Evolutionary conservation across 2,329 filamentous ascomycete species (phyloP), one percentile per base, ranked within the genome.

Genomic region (Biscogniauxia mediterranea): DNA sequence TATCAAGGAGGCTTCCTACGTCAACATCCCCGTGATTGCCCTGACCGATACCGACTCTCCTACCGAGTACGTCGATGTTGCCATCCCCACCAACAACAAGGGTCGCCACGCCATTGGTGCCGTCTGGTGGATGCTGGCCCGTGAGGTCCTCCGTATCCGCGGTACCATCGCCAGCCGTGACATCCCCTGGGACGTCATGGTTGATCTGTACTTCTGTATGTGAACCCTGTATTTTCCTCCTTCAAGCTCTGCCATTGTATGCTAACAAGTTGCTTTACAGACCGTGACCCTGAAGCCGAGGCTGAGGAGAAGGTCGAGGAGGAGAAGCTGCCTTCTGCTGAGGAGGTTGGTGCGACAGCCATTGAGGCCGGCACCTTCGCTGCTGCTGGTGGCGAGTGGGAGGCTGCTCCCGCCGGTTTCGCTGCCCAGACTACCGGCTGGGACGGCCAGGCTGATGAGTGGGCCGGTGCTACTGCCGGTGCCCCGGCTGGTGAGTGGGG

Each of bases 61-160:
- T 77, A 98, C 95, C 81, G 94, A 99, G 85, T 99, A 94, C 85
- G 95, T 99, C 79, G 95, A 99, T 79, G 92, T 98, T 81, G 95
- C 95, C 82, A 99, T 99, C 83, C 95, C 95, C 77, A 97, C 95
- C 85, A 99, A 99, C 92, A 99, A 99, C 92, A 99, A 99, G 91
- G 94, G 93, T 86, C 94, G 95, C 80, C 93, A 98, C 85, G 89
- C 96, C 80, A 99, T 99, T 76, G 95, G 95, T 86, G 87, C 95
- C 75, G 81, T 99, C 85, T 99, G 95, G 95, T 99, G 95, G 95
- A 90, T 99, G 89, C 88, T 99, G 74, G 94, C 95, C 80, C 95
- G 95, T 87, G 95, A 99, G 89, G 94, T 99, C 79, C 93, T 99
- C 81, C 93, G 96, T 79, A 93, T 99, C 77, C 93, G 95, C 75